A percentile compares a stretch with the other conserved stretches of the same genome.
phyloP scores from a whole-genome alignment of 495 filamentous ascomycete genomes.

The Penicillium fimorum region DNA sequence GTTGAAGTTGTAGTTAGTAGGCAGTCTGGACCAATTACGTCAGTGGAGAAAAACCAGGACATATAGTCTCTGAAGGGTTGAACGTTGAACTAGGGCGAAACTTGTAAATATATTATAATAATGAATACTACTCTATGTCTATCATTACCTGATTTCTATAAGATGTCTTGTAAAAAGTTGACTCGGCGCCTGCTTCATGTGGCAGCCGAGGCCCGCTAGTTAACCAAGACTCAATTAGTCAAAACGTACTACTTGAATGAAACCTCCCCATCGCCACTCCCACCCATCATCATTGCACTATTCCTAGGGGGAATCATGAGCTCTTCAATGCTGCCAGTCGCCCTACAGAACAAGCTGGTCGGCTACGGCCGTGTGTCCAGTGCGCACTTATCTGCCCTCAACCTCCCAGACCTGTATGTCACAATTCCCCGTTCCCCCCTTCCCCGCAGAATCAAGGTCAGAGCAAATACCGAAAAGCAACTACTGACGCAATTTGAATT shows the following conservation, averaged over 20 bases:
- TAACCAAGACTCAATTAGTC: slow-evolving; percentile 4
- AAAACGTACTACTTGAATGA: slow-evolving; percentile 2
- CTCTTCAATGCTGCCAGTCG: slow-evolving; percentile 37
- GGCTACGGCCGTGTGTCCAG: slow-evolving; percentile 50
- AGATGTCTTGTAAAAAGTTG: neutral
- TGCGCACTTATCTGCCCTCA: slow-evolving; percentile 61
- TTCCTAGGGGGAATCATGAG: slow-evolving; percentile 31
- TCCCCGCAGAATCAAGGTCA: slow-evolving; percentile 14
- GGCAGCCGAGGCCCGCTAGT: slow-evolving; percentile 26
- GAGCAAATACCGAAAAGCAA: slow-evolving; percentile 8
- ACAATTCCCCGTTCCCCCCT: slow-evolving; percentile 3
- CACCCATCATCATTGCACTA: slow-evolving; percentile 19
- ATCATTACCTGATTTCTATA: neutral
- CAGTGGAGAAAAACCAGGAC: neutral
- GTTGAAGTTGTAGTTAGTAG: neutral
- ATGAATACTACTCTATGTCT: neutral
- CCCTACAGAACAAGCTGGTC: slow-evolving; percentile 45
- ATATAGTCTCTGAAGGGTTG: neutral
- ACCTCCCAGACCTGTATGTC: slow-evolving; percentile 74
- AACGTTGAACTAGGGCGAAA: neutral
- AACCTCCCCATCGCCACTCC: slow-evolving; percentile 11
- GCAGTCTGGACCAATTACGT: slow-evolving; percentile 5
- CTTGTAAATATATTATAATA: neutral
- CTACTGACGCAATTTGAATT: slow-evolving; percentile 10
- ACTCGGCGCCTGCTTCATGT: slow-evolving; percentile 18